phyloP scores from a whole-genome alignment of 345 rosid species.

The Balakata baccata region DNA sequence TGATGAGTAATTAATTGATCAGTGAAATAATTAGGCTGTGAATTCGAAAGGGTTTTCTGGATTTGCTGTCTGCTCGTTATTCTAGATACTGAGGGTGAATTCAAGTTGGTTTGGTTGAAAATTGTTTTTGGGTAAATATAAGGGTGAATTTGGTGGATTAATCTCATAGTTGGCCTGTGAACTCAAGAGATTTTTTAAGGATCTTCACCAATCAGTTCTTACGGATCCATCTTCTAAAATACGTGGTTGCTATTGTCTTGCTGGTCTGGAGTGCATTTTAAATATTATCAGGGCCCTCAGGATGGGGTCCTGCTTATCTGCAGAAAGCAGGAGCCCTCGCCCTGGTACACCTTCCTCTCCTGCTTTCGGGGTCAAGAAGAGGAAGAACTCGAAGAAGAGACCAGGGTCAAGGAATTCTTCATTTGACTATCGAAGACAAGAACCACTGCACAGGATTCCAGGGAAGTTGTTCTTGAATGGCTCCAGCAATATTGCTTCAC shows the following conservation, averaged over 20 bases:
- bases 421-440: conserved; percentile 62
- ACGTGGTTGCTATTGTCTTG: conserved; percentile 53
- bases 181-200: background rate
- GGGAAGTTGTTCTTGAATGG: conserved; percentile 85
- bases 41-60: background rate
- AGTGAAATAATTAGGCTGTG: conserved; percentile 5
- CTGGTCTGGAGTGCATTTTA: conserved; percentile 95
- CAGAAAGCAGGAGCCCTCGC: conserved; percentile 84
- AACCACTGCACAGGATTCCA: conserved; percentile 64
- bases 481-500: conserved; percentile 71
- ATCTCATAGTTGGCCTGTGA: background rate
- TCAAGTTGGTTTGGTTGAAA: background rate
- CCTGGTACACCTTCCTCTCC: conserved; percentile 85
- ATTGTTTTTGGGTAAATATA: background rate
- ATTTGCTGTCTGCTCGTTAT: background rate
- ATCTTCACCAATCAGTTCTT: conserved; percentile 16
- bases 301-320: conserved; percentile 99
- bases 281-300: conserved; percentile 96
- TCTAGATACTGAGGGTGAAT: background rate
- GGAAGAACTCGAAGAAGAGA: conserved; percentile 58
- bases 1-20: background rate
- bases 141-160: conserved; percentile 3
- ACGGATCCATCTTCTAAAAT: conserved; percentile 65
- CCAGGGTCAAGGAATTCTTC: conserved; percentile 59
- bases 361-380: conserved; percentile 52